Evolutionary conservation across 2,329 filamentous ascomycete genomes (phyloP).

Genomic region (Eurotiales sp.): DNA sequence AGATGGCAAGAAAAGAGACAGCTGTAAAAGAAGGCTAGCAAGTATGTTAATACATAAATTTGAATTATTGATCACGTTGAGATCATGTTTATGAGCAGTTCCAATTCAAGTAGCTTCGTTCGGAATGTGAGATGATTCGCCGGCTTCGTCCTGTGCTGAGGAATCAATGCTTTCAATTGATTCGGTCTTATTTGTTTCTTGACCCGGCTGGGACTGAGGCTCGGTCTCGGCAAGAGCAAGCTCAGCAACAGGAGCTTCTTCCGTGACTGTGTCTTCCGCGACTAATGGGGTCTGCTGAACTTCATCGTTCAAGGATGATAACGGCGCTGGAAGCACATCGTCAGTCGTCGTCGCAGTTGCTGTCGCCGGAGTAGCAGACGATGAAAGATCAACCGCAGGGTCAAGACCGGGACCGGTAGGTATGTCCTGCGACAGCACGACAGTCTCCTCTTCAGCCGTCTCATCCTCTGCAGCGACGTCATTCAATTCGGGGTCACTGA

Average conservation of each 20-base stretch:
- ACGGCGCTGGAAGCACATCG: slow-evolving; percentile 31
- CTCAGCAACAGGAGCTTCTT: background rate
- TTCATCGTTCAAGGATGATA: slow-evolving; percentile 30
- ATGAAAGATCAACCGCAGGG: slow-evolving; percentile 29
- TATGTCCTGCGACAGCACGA: background rate
- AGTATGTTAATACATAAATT: background rate
- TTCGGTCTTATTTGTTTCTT: background rate
- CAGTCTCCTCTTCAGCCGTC: background rate
- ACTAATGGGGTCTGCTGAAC: background rate
- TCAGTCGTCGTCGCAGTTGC: too few relatives aligned
- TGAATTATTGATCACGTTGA: background rate
- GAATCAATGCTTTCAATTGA: background rate
- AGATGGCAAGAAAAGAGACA: background rate
- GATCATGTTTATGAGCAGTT: too few relatives aligned
- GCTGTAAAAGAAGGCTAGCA: background rate
- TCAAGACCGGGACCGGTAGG: slow-evolving; percentile 22
- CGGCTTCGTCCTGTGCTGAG: background rate
- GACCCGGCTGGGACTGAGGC: background rate
- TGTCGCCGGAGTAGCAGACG: too few relatives aligned
- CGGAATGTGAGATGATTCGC: too few relatives aligned
- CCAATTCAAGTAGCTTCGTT: too few relatives aligned
- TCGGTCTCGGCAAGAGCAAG: background rate
- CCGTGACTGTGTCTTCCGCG: background rate
- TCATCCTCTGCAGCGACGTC: slow-evolving; percentile 21
- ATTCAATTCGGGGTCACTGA: slow-evolving; percentile 23